phyloP scores from a whole-genome alignment of 2,329 filamentous ascomycete species.

The Fusarium coffeatum region DNA sequence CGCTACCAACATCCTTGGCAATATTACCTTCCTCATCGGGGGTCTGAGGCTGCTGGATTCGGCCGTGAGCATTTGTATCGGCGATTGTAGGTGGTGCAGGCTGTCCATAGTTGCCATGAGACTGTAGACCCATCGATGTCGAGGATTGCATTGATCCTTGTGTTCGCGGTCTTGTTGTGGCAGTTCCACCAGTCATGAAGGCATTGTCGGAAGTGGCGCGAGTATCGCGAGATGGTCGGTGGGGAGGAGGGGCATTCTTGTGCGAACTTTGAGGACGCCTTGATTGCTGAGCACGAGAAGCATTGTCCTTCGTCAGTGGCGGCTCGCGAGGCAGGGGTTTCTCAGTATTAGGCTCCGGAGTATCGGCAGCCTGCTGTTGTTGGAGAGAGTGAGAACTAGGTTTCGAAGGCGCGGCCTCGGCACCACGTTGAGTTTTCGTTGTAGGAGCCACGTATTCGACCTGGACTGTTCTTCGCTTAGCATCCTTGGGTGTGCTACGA shows the following conservation, averaged over 20 bases:
- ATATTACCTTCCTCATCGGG: constrained; percentile 74
- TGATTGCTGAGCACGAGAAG: constrained; percentile 52
- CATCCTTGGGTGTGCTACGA: constrained; percentile 80
- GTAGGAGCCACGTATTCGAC: constrained; percentile 96
- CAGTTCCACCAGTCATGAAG: constrained; percentile 58
- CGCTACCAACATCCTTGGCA: constrained; percentile 70
- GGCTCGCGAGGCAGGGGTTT: constrained; percentile 72
- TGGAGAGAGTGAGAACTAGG: constrained; percentile 45
- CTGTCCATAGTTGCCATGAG: constrained; percentile 82
- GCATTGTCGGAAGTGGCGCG: constrained; percentile 56
- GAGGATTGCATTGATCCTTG: constrained; percentile 81
- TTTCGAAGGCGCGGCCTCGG: constrained; percentile 46
- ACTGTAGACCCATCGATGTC: constrained; percentile 70
- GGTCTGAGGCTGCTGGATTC: constrained; percentile 79
- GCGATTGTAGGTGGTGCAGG: constrained; percentile 88
- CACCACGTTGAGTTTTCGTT: constrained; percentile 83
- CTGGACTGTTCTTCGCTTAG: constrained; percentile 93
- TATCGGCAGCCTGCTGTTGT: constrained; percentile 60
- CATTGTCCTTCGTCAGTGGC: constrained; percentile 58
- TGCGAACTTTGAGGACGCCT: constrained; percentile 63
- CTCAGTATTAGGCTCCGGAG: constrained; percentile 55
- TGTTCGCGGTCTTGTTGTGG: constrained; percentile 75
- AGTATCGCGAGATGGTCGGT: constrained; percentile 47
- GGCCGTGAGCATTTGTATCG: constrained; percentile 88
- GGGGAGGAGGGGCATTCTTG: constrained; percentile 47